Conservation (phyloP, 1,139 yeast genomes). For the Pneumocystis jirovecii region DNA sequence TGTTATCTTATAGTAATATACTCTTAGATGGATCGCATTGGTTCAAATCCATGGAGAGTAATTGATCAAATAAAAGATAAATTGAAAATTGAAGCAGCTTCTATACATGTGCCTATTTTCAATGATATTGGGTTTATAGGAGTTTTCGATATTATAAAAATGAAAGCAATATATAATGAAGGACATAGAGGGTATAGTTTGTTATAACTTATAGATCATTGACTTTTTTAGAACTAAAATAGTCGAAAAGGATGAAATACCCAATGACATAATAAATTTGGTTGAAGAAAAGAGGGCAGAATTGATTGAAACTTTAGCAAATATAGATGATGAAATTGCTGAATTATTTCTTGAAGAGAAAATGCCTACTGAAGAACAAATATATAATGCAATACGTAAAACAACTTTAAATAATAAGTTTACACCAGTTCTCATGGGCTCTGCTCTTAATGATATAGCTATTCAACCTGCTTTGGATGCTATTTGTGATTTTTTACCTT, state of each 20-base stretch:
- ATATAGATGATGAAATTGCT: conserved; percentile 60
- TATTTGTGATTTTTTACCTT: conserved; percentile 58
- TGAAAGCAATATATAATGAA: conserved; percentile 51
- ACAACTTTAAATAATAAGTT: conserved; percentile 45
- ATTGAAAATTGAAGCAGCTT: conserved; percentile 56
- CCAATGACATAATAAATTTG: conserved; percentile 30
- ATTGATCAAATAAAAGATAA: conserved; percentile 69
- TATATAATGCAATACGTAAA: conserved; percentile 51
- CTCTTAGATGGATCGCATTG: conserved; percentile 74
- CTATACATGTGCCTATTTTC: conserved; percentile 70
- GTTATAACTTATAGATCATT: conserved; percentile 29
- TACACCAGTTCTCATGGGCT: conserved; percentile 81
- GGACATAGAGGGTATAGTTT: conserved; percentile 37
- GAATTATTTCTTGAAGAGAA: conserved; percentile 48
- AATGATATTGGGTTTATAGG: conserved; percentile 40
- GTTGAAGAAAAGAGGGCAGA: conserved; percentile 51
- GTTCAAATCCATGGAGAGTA: conserved; percentile 87
- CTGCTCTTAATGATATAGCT: conserved; percentile 83
- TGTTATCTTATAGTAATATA: neutral
- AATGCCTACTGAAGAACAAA: conserved; percentile 71
- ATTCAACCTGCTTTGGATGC: conserved; percentile 90
- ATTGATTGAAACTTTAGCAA: conserved; percentile 69
- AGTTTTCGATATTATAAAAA: conserved; percentile 62
- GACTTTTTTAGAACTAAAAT: conserved; percentile 45
- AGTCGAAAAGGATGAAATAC: conserved; percentile 26